Conservation (phyloP, 768 basidiomycete species). For the Lentinus tigrinus region DNA sequence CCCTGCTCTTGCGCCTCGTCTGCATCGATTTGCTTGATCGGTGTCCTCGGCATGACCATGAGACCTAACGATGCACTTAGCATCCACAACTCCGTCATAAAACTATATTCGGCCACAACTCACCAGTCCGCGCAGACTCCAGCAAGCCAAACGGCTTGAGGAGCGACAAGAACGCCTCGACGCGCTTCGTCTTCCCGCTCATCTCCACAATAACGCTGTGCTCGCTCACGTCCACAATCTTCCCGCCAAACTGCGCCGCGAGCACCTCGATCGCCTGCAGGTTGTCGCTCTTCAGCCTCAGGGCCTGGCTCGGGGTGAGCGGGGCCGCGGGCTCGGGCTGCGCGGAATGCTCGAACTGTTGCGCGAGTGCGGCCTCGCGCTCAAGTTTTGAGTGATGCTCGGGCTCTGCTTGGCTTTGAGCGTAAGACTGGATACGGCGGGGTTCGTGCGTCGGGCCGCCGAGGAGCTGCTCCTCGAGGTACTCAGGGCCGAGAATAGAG, state of each 20-base stretch:
- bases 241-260: constrained; percentile 85
- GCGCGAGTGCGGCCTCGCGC: constrained; percentile 70
- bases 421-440: constrained; percentile 36
- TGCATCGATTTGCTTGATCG: constrained; percentile 63
- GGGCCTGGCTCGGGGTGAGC: constrained; percentile 68
- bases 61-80: constrained; percentile 50
- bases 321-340: constrained; percentile 33
- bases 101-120: too few relatives aligned
- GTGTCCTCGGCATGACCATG: constrained; percentile 99
- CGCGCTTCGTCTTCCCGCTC: constrained; percentile 86
- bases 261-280: constrained; percentile 85
- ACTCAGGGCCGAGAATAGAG: constrained; percentile 96
- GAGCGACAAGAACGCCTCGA: constrained; percentile 89
- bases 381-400: constrained; percentile 48
- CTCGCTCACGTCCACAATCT: constrained; percentile 92
- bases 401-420: background rate
- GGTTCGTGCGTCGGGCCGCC: constrained; percentile 86
- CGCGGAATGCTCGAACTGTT: constrained; percentile 70
- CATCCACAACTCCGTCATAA: too few relatives aligned
- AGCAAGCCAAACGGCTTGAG: constrained; percentile 94
- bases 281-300: constrained; percentile 87
- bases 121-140: constrained; percentile 93
- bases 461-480: constrained; percentile 86
- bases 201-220: constrained; percentile 94
- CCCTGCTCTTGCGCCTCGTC: constrained; percentile 51